Conservation (phyloP, 139 green algal genomes). For the Ulvella scutata region DNA sequence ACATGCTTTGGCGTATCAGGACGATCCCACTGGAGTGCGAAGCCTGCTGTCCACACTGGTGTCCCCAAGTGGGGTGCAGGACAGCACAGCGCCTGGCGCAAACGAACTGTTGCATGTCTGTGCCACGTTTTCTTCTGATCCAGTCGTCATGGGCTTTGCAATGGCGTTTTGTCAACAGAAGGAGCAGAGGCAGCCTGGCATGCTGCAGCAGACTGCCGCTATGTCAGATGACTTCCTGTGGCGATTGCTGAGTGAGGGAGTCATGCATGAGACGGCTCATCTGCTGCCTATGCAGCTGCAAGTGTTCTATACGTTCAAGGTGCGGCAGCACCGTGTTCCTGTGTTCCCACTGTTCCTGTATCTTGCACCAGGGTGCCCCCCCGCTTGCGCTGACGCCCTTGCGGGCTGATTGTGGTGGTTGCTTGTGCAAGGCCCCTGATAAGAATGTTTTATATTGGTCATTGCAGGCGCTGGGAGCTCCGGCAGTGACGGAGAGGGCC, state of each 20-base stretch:
- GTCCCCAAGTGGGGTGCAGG: not conserved
- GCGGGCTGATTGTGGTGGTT: not conserved
- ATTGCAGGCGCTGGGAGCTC: not conserved
- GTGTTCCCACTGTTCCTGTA: not conserved
- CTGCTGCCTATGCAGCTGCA: not conserved
- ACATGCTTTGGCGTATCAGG: conserved; percentile 36
- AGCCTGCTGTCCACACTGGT: conserved; percentile 32
- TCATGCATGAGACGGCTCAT: not conserved
- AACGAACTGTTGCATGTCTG: conserved; percentile 47
- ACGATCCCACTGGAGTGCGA: conserved; percentile 48
- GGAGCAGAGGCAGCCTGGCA: not conserved
- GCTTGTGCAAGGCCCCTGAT: not conserved
- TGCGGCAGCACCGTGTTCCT: not conserved
- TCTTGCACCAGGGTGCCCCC: not conserved
- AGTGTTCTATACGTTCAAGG: not conserved
- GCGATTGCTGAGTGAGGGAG: not conserved
- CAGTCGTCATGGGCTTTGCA: conserved; percentile 22
- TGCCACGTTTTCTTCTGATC: conserved; percentile 47
- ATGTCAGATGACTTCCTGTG: not conserved
- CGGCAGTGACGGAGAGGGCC: not conserved
- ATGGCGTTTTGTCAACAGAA: conserved; percentile 35
- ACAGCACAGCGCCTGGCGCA: not conserved
- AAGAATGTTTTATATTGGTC: not conserved
- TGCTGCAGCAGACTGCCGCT: not conserved
- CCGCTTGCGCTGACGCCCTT: not conserved